Evolutionary conservation across 208 protist genomes (phyloP).

Genomic region (Trypanosoma congolense): DNA sequence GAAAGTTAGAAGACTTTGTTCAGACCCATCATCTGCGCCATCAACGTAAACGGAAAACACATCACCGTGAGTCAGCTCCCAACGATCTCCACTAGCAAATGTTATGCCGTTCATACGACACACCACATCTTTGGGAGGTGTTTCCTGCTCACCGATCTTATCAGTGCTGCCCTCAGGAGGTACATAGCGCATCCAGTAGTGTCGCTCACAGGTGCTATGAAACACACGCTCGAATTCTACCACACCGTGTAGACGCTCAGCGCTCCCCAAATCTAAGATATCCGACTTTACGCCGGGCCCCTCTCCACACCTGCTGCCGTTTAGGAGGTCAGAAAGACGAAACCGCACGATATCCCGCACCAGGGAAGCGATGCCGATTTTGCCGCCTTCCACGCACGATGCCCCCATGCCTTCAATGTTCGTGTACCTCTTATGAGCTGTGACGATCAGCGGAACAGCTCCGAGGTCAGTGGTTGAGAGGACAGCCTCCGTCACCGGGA

Average conservation of each 20-base stretch:
- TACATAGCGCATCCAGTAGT: constrained; percentile 48
- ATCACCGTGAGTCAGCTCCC: constrained; percentile 60
- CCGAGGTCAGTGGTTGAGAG: constrained; percentile 23
- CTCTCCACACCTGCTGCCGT: not conserved
- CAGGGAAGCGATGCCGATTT: constrained; percentile 46
- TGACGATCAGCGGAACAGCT: constrained; percentile 42
- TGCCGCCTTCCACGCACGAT: constrained; percentile 49
- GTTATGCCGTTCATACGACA: constrained; percentile 61
- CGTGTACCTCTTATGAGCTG: constrained; percentile 47
- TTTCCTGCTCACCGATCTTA: not conserved
- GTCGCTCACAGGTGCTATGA: constrained; percentile 53
- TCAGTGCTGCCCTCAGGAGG: constrained; percentile 21
- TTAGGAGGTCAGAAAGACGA: constrained; percentile 19
- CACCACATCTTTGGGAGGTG: constrained; percentile 23
- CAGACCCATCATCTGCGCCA: constrained; percentile 10
- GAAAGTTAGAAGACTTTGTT: constrained; percentile 50
- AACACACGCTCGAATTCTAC: constrained; percentile 53
- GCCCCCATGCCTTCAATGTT: constrained; percentile 52
- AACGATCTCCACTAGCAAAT: constrained; percentile 29
- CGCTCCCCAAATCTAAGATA: not conserved
- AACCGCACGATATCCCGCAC: constrained; percentile 31
- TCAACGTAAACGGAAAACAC: constrained; percentile 58
- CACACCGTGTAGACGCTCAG: constrained; percentile 18
- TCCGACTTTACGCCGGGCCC: not conserved
- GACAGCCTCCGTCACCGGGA: constrained; percentile 24